Evolutionary conservation across 805 yeast genomes (phyloP), one percentile per base, ranked within the genome.

Genomic region (Ogataea trehaloabstinens): DNA sequence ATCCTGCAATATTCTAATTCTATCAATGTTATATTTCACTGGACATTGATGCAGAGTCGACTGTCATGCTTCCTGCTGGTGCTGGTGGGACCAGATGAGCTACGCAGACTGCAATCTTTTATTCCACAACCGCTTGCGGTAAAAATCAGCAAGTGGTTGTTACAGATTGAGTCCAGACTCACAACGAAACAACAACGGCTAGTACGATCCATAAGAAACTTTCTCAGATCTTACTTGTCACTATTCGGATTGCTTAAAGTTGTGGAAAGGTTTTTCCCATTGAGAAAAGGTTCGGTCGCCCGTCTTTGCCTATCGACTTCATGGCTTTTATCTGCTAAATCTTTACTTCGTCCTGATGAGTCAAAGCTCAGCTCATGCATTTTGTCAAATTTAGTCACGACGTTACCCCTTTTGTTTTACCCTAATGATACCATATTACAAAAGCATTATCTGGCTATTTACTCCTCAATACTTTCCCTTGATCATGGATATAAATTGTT

Each of bases 401-500:
- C 47, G 11, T 28, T 37, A 3, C 34, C 49, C 4, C 27, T 51
- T 12, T 25, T 31, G 6, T 13, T 44, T 3, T 51, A 51, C 24
- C 54, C 56, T 3, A 36, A 37, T 25, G 34, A 42, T 18, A 24
- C 42, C 1, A 15, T 39, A 8, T 41, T 40, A 22, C 42, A 49
- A 18, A 49, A 46, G 38, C 44, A 43, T 20, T 50, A 46, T 24
- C 28, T 45, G 11, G 48, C 54, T 11, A 44, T 48, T 5, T 52
- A 46, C 30, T 27, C 44, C n/a, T 29, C 43, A 4, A 38, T 46
- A 5, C 30, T 45, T 10, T 34, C 37, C 4, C 29, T 50, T 10
- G 52, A 51, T 16, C 50, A 45, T 24, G 52, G 51, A 2, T 51
- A 46, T 31, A 44, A 47, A 29, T 28, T 45, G 12, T n/a, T 48